These are phyloP conservation scores for Fusarium annulatum DNA, from an alignment of 2,329 filamentous ascomycete genomes.

Conservation along the genomic window DNA sequence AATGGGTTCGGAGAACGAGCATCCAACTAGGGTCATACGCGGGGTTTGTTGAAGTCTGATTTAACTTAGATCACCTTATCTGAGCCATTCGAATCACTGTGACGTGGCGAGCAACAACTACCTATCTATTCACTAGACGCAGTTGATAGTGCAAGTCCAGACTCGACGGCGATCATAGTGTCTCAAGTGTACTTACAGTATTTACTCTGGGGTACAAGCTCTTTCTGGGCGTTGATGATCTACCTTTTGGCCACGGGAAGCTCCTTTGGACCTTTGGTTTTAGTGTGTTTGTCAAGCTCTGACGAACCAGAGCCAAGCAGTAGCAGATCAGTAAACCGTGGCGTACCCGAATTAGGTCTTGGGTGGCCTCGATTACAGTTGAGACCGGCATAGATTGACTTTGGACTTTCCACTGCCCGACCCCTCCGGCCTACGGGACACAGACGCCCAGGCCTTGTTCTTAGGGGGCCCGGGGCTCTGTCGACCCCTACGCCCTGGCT, in stretches of 20 bases:
- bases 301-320: conserved; percentile 36
- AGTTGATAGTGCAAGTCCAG: conserved; percentile 19
- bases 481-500: conserved; percentile 15
- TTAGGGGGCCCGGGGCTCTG: conserved; percentile 1
- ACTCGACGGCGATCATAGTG: conserved; percentile 7
- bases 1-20: not conserved
- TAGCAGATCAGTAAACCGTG: conserved; percentile 30
- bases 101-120: conserved; percentile 33
- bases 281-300: conserved; percentile 19
- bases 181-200: conserved; percentile 4
- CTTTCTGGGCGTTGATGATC: not conserved
- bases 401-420: conserved; percentile 1
- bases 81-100: conserved; percentile 24
- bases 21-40: not conserved
- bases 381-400: conserved; percentile 32
- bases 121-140: conserved; percentile 11
- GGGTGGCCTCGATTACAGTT: conserved; percentile 41
- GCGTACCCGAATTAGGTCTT: conserved; percentile 37
- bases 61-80: conserved; percentile 18
- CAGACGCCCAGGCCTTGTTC: conserved; percentile 21
- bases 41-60: conserved; percentile 23
- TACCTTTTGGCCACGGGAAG: conserved; percentile 34
- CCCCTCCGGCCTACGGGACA: conserved; percentile 9
- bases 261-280: conserved; percentile 30
- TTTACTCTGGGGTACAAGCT: not conserved